These are phyloP conservation scores for Trichoderma semiorbis DNA, from an alignment of 2,329 filamentous ascomycete genomes.

Conservation along the genomic window DNA sequence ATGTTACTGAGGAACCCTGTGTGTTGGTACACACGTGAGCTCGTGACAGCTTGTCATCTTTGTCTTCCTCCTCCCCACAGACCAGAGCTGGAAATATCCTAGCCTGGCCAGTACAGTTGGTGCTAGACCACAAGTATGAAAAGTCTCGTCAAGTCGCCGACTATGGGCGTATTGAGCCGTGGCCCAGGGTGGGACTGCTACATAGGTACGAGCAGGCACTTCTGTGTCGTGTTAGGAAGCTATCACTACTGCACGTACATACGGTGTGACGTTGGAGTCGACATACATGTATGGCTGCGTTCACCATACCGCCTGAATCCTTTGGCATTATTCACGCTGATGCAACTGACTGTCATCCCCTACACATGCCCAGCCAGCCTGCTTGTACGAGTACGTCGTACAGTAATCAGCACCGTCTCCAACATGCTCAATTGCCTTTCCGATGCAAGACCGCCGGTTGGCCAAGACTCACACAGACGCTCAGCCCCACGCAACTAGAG, in stretches of 20 bases:
- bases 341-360: not conserved
- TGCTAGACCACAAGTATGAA: not conserved
- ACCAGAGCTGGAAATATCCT: not conserved
- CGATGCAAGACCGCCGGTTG: conserved; percentile 3
- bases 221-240: not conserved
- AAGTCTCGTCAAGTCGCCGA: not conserved
- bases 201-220: not conserved
- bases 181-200: not conserved
- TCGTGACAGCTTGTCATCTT: not conserved
- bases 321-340: not conserved
- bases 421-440: not conserved
- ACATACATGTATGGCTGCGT: not conserved
- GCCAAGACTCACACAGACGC: not conserved
- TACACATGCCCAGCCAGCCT: not conserved
- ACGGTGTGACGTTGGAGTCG: not conserved
- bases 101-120: not conserved
- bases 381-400: not conserved
- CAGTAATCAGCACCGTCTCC: not conserved
- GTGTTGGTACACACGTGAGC: not conserved
- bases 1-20: not conserved
- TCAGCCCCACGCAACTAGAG: not conserved
- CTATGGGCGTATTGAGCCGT: not conserved
- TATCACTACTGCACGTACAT: not conserved
- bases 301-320: not conserved
- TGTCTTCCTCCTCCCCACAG: not conserved